Evolutionary conservation across 2,329 filamentous ascomycete species (phyloP), one percentile per base, ranked within the genome.

Genomic region (Aureobasidium sp.): DNA sequence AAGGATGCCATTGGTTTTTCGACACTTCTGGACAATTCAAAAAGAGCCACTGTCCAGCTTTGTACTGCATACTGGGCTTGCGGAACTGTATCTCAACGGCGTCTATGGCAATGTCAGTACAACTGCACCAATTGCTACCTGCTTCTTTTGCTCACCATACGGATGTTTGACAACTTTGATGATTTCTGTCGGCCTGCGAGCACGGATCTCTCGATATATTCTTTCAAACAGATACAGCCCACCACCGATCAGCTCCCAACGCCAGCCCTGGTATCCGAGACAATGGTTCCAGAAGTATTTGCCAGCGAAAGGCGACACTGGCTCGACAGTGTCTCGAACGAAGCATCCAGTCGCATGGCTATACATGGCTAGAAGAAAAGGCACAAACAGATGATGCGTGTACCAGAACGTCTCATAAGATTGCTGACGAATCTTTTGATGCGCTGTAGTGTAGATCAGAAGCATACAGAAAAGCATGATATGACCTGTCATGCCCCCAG

Each of bases 361-460:
- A 76, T 97, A 99, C 68, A 99, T 85, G 49, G 85, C 93, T 48
- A 99, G 81, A 70, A 97, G 77, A 75, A 99, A 99, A 1, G 94
- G 93, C 64, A 99, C 89, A 71, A 97, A 97, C n/a, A 99, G 83
- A 70, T 99, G 94, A 76, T 99, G 94, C 0, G 91, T 96, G 77
- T 99, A 99, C 94, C 94, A 99, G 74, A 99, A 99, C 0, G 93
- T 95, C 77, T 99, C 94, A 72, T 92, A 99, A 0, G 91, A 96
- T 73, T 99, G 94, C 73, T 97, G 93, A 60, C 94, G 89, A 67
- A 99, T 97, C 67, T 90, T 89, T 69, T 88, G 83, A 72, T 99
- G 94, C 2, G 94, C 89, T 0, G 92, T 97, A 1, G 94, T 99
- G 77, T 96, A 99, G 82, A 99, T 99, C 65, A 99, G 78, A 65